These are phyloP conservation scores for Aspergillus nidulans DNA, from an alignment of 495 filamentous ascomycete genomes.

Conservation along the genomic window DNA sequence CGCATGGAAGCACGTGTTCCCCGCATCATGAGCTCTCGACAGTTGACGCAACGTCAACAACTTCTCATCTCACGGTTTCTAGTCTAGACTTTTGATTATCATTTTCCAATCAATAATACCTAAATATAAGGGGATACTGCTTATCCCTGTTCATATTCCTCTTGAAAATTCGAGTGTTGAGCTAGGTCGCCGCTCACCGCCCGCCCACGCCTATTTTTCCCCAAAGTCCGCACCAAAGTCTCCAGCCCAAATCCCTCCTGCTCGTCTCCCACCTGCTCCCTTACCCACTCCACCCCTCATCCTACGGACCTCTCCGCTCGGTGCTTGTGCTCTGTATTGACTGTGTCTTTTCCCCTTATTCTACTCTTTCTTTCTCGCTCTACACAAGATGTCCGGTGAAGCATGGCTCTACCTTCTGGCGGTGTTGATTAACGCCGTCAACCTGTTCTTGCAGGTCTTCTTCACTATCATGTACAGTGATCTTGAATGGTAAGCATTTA, in stretches of 20 bases:
- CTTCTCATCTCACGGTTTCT: neutral
- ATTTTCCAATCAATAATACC: neutral
- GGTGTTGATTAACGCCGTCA: slow-evolving; percentile 99
- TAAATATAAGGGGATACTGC: neutral
- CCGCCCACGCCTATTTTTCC: slow-evolving; percentile 15
- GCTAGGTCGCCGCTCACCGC: slow-evolving; percentile 12
- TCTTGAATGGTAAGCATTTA: slow-evolving; percentile 77
- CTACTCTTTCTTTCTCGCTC: neutral
- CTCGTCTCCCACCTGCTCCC: slow-evolving; percentile 1
- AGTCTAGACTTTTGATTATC: neutral
- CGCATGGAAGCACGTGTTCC: slow-evolving; percentile 25
- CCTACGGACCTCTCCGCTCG: slow-evolving; percentile 4
- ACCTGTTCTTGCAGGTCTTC: slow-evolving; percentile 99
- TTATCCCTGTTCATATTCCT: neutral
- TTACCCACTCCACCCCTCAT: slow-evolving; percentile 10
- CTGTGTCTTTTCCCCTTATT: slow-evolving; percentile 9
- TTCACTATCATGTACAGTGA: slow-evolving; percentile 99
- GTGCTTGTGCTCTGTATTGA: neutral
- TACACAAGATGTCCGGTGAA: slow-evolving; percentile 89
- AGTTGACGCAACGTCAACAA: neutral
- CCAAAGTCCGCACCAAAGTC: slow-evolving; percentile 12
- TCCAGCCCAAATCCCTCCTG: slow-evolving; percentile 6
- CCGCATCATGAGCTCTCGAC: slow-evolving; percentile 24
- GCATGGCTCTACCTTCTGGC: slow-evolving; percentile 98
- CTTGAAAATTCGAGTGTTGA: neutral